These are phyloP conservation scores for Penicillium frequentans DNA, from an alignment of 2,329 filamentous ascomycete species.

Conservation along the genomic window DNA sequence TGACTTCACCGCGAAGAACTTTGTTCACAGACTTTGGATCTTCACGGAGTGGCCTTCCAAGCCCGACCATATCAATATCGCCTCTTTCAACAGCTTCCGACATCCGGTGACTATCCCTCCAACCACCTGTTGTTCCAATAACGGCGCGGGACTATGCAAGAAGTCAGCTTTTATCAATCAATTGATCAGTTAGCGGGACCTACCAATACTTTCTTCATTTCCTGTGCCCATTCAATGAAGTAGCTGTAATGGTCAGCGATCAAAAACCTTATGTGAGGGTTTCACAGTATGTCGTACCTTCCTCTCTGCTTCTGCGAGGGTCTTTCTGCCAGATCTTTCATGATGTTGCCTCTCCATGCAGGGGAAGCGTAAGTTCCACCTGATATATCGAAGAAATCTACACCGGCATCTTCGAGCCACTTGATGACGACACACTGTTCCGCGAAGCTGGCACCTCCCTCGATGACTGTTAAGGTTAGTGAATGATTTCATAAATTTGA, in stretches of 20 bases:
- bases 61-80: conserved; percentile 22
- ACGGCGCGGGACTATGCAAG: conserved; percentile 17
- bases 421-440: conserved; percentile 22
- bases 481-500: too few species aligned
- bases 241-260: not conserved
- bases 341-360: conserved; percentile 18
- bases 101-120: conserved; percentile 23
- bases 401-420: conserved; percentile 23
- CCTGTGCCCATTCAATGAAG: not conserved
- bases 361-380: conserved; percentile 22
- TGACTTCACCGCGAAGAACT: conserved; percentile 17
- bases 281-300: not conserved
- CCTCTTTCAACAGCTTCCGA: conserved; percentile 18
- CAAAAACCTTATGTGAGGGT: not conserved
- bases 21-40: conserved; percentile 22
- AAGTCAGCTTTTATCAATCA: not conserved
- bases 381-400: conserved; percentile 24
- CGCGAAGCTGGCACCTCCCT: conserved; percentile 20
- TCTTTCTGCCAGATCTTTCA: conserved; percentile 7
- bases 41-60: conserved; percentile 19
- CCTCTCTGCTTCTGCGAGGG: conserved; percentile 17
- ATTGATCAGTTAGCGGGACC: not conserved
- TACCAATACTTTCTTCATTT: not conserved
- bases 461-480: conserved; percentile 12
- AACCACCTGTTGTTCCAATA: conserved; percentile 25